Base-by-base conservation (phyloP, 257 asterid genomes). In the Capsicum pubescens region DNA sequence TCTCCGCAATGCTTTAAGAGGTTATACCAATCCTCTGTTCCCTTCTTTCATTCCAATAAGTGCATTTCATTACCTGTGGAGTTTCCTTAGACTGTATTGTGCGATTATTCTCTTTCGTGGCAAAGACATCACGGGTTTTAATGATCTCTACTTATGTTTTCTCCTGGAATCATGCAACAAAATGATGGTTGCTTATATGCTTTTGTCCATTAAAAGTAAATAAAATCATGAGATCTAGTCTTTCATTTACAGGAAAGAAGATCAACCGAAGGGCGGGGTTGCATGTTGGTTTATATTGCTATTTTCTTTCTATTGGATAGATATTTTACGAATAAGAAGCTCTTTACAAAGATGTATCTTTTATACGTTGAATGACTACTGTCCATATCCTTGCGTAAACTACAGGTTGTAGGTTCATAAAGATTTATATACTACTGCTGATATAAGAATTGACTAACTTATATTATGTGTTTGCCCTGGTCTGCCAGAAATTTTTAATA, bases 1-100 rank as follows among this genome's bases (percentile, higher is more conserved):
- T 85, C 82, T 94, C 82, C 59, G 78, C 80, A 89, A 86, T 87
- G 97, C 98, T 60, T 91, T 94, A 77, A 88, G 80, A 90, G 98
- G 98, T 94, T 85, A 48, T 76, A 74, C 58, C 85, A 52, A 36
- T 68, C 79, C 52, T 10, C 44, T 82, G 7, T 68, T 16, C 63
- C 44, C 54, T 54, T 21, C 39, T 55, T 15, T 68, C 80, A 79
- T 81, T 86, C 71, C 52, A 77, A 66, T 81, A 82, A 55, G 15
- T 76, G 46, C 81, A 76, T 76, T 76, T 77, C 81, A 77, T 77
- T 52, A 8, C 19, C 13, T 26, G 9, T 76, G 48, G 64, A 76
- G 64, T 76, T 26, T 2, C 46, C 80, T 74, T 74, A 21, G 7
- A 44, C 21, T 50, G 36, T 74, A 74, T 50, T 13, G 46, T 19